Conservation (phyloP, 148 eudicot species). For the Rheum nobile region DNA sequence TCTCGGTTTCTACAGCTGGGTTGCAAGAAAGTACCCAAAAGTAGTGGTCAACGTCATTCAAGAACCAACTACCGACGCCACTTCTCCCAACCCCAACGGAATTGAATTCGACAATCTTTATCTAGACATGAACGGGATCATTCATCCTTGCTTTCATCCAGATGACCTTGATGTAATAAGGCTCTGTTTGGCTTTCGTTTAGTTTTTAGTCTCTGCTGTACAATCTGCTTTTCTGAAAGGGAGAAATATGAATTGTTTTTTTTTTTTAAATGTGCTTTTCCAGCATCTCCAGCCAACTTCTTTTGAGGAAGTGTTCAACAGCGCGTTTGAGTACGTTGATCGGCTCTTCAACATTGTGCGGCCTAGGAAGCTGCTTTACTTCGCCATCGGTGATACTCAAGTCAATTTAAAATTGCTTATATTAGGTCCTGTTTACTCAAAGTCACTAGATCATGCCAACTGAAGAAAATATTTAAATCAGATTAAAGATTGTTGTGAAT, state of each 20-base stretch:
- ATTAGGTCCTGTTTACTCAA: background rate
- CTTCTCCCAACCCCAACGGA: constrained; percentile 17
- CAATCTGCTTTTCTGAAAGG: background rate
- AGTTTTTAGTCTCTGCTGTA: background rate
- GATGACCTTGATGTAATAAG: constrained; percentile 7
- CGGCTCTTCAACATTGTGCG: constrained; percentile 22
- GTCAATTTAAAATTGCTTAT: too few relatives aligned
- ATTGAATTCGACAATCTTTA: constrained; percentile 29
- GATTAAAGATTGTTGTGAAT: background rate
- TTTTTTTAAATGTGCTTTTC: background rate
- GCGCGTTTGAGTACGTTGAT: constrained; percentile 25
- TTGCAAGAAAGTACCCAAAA: constrained; percentile 12
- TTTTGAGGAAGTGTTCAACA: constrained; percentile 19
- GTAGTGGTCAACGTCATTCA: constrained; percentile 10
- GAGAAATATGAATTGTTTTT: too few relatives aligned
- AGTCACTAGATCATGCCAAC: background rate
- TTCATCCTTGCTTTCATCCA: constrained; percentile 36
- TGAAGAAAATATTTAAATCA: background rate
- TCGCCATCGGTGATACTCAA: constrained; percentile 26
- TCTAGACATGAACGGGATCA: constrained; percentile 35
- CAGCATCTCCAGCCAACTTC: constrained; percentile 17
- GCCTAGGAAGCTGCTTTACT: constrained; percentile 23
- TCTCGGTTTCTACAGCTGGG: constrained; percentile 15
- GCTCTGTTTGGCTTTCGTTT: background rate
- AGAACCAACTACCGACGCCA: background rate